Evolutionary conservation across 495 filamentous ascomycete genomes (phyloP).

Genomic region (Hypoxylon rickii): DNA sequence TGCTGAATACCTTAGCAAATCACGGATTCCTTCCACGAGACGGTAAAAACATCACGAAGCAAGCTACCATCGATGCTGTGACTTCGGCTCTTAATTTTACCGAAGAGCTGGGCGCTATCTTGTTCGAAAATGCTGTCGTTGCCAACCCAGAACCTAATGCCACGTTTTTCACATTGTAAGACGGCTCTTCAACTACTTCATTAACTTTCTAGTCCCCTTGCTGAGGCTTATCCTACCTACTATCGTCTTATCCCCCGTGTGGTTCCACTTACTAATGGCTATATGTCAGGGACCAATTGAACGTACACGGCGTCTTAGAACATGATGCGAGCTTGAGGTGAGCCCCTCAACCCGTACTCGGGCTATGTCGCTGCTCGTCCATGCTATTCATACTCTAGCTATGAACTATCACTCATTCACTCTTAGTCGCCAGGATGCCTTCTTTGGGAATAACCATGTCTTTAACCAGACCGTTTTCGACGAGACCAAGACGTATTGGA

Average conservation of each 20-base stretch:
- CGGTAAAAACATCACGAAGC: constrained; percentile 41
- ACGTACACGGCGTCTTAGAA: constrained; percentile 52
- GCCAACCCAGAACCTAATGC: constrained; percentile 55
- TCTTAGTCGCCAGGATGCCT: constrained; percentile 48
- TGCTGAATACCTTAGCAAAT: constrained; percentile 44
- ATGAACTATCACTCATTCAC: too few species aligned
- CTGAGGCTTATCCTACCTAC: neutral
- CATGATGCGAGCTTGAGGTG: constrained; percentile 56
- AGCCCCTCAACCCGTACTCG: neutral
- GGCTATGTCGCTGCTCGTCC: neutral
- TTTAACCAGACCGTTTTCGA: constrained; percentile 52
- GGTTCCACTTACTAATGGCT: neutral
- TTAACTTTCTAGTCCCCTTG: too few species aligned
- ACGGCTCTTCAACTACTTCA: too few species aligned
- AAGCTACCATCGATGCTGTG: constrained; percentile 33
- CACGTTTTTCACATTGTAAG: constrained; percentile 52
- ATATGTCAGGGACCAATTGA: constrained; percentile 41
- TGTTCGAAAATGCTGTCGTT: constrained; percentile 50
- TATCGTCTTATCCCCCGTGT: neutral
- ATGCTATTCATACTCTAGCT: neutral
- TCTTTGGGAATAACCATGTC: constrained; percentile 50
- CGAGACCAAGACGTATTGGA: constrained; percentile 45
- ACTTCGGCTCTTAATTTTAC: constrained; percentile 40
- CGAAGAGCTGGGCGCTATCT: constrained; percentile 37
- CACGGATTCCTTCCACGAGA: constrained; percentile 38